These are phyloP conservation scores for Przewalskia tangutica DNA, from an alignment of 257 asterid genomes.

Conservation along the genomic window DNA sequence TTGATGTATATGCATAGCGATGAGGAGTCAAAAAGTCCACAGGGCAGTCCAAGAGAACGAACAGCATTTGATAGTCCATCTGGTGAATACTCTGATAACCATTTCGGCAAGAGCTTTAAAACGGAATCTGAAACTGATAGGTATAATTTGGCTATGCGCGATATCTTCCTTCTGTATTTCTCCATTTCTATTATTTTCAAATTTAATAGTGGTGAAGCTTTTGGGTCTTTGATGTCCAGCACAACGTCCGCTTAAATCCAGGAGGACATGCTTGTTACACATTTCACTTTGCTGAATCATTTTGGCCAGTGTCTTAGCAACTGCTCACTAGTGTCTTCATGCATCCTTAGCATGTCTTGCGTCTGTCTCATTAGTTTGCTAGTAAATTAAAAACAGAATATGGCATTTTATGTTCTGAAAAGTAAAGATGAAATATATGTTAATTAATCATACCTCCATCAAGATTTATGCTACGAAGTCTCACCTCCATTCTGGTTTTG, in stretches of 20 bases:
- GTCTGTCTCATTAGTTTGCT: neutral
- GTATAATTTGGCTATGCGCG: slow-evolving; percentile 24
- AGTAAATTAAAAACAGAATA: neutral
- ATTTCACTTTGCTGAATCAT: neutral
- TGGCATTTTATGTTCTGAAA: neutral
- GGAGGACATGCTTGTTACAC: neutral
- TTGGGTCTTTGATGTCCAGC: neutral
- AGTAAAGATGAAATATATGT: neutral
- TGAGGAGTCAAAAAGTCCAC: slow-evolving; percentile 78
- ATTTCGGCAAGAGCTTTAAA: slow-evolving; percentile 54
- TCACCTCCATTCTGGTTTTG: neutral
- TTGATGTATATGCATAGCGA: slow-evolving; percentile 45
- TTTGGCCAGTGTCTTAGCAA: neutral
- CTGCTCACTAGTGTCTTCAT: neutral
- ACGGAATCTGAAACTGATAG: slow-evolving; percentile 69
- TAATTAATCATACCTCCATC: neutral
- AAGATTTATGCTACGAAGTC: neutral
- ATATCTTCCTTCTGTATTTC: slow-evolving; percentile 4
- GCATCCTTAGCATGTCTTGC: neutral
- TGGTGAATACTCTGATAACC: slow-evolving; percentile 49
- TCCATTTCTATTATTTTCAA: slow-evolving; percentile 1
- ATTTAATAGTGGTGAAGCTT: neutral
- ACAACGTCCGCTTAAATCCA: neutral
- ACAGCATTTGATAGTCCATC: slow-evolving; percentile 57
- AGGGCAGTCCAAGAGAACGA: slow-evolving; percentile 56